These are phyloP conservation scores for Tilletia horrida DNA, from an alignment of 1,284 basidiomycete species.

Conservation along the genomic window DNA sequence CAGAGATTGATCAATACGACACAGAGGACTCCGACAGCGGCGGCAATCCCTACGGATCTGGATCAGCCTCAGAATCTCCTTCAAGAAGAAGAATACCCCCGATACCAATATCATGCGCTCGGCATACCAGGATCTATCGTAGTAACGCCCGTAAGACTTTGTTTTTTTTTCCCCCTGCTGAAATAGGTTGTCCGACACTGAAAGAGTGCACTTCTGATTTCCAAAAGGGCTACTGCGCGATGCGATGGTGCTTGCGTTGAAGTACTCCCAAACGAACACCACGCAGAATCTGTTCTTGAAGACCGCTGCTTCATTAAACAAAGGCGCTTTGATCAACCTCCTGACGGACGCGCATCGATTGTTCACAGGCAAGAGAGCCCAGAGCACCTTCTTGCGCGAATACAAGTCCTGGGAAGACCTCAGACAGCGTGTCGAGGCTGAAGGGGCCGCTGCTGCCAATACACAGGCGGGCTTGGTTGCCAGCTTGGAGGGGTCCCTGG, in stretches of 20 bases:
- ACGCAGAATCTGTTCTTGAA: conserved; percentile 39
- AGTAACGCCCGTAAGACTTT: conserved; percentile 29
- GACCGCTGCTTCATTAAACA: conserved; percentile 38
- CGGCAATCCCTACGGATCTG: no score
- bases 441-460: conserved; percentile 35
- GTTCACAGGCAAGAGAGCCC: conserved; percentile 36
- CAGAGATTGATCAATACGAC: no score
- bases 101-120: background rate
- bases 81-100: no score
- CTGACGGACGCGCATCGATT: conserved; percentile 44
- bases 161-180: no score
- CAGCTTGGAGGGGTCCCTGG: conserved; percentile 32
- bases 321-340: conserved; percentile 34
- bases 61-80: no score
- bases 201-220: background rate
- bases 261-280: conserved; percentile 23
- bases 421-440: conserved; percentile 45
- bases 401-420: conserved; percentile 48
- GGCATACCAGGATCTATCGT: conserved; percentile 44
- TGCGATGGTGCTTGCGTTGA: conserved; percentile 33
- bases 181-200: no score
- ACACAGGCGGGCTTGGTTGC: conserved; percentile 41
- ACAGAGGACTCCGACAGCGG: no score
- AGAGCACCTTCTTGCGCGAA: conserved; percentile 36
- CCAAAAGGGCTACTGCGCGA: conserved; percentile 19